Evolutionary conservation across 2,329 filamentous ascomycete genomes (phyloP).

Genomic region (Thielaviopsis cerberus): DNA sequence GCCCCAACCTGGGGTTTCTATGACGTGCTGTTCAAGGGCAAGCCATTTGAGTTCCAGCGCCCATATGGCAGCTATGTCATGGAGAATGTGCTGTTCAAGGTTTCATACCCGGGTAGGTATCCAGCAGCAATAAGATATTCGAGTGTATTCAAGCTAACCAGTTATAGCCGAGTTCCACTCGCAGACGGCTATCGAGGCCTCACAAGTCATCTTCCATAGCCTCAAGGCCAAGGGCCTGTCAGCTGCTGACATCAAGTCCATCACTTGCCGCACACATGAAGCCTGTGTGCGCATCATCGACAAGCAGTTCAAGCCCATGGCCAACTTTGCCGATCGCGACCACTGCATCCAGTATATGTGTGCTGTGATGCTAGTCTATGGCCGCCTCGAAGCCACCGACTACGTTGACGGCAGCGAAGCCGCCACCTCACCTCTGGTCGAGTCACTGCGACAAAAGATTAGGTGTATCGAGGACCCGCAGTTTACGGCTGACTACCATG

Average conservation of each 20-base stretch:
- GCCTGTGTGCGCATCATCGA: conserved; percentile 98
- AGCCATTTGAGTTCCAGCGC: conserved; percentile 90
- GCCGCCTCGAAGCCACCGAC: conserved; percentile 80
- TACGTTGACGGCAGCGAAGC: conserved; percentile 88
- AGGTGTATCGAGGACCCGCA: conserved; percentile 88
- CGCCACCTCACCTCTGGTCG: conserved; percentile 72
- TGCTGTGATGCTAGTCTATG: conserved; percentile 84
- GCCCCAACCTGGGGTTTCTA: conserved; percentile 96
- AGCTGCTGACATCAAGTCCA: conserved; percentile 77
- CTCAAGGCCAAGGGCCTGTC: conserved; percentile 74
- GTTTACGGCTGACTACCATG: conserved; percentile 90
- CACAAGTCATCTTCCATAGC: conserved; percentile 69
- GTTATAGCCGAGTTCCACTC: conserved; percentile 82
- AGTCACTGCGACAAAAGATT: conserved; percentile 83
- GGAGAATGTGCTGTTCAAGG: conserved; percentile 99
- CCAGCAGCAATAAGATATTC: neutral
- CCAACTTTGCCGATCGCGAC: conserved; percentile 98
- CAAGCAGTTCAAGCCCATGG: conserved; percentile 99
- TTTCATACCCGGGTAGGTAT: conserved; percentile 77
- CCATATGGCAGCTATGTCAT: conserved; percentile 97
- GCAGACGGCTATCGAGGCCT: conserved; percentile 90
- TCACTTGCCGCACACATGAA: conserved; percentile 93
- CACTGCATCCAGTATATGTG: conserved; percentile 99
- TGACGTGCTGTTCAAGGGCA: conserved; percentile 90
- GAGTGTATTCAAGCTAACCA: neutral